Evolutionary conservation across 495 filamentous ascomycete genomes (phyloP).

Genomic region (Thermothielavioides terrestris): DNA sequence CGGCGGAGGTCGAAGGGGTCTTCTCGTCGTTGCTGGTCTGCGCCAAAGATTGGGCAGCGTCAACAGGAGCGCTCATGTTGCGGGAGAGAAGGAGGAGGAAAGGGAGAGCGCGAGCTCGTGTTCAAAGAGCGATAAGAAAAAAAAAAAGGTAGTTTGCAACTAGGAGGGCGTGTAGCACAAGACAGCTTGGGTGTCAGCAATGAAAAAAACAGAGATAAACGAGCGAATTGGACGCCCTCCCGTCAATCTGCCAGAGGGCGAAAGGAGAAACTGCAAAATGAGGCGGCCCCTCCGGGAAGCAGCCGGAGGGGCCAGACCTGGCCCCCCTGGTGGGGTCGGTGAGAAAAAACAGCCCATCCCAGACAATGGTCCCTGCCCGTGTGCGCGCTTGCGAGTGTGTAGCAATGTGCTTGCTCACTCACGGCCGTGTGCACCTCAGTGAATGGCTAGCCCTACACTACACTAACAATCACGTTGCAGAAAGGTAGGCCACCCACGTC

Average conservation of each 20-base stretch:
- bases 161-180: constrained; percentile 29
- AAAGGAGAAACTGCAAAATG: constrained; percentile 19
- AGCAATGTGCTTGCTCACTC: not conserved
- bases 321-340: constrained; percentile 23
- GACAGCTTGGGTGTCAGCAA: constrained; percentile 22
- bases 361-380: not conserved
- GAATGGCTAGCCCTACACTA: too few relatives aligned
- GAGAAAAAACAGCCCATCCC: constrained; percentile 8
- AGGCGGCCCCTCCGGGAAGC: constrained; percentile 15
- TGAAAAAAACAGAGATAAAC: constrained; percentile 16
- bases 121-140: constrained; percentile 22
- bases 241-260: constrained; percentile 9
- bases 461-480: too few relatives aligned
- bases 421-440: too few relatives aligned
- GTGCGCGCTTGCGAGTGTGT: too few relatives aligned
- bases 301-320: constrained; percentile 11
- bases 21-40: constrained; percentile 17
- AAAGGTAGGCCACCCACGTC: too few relatives aligned
- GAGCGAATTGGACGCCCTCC: constrained; percentile 17
- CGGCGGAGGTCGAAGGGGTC: constrained; percentile 11
- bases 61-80: constrained; percentile 51
- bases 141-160: too few relatives aligned
- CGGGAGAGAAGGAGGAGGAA: constrained; percentile 21
- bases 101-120: constrained; percentile 21
- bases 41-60: constrained; percentile 21